These are phyloP conservation scores for Saussurea involucrata DNA, from an alignment of 129 eudicot genomes.

Conservation along the genomic window DNA sequence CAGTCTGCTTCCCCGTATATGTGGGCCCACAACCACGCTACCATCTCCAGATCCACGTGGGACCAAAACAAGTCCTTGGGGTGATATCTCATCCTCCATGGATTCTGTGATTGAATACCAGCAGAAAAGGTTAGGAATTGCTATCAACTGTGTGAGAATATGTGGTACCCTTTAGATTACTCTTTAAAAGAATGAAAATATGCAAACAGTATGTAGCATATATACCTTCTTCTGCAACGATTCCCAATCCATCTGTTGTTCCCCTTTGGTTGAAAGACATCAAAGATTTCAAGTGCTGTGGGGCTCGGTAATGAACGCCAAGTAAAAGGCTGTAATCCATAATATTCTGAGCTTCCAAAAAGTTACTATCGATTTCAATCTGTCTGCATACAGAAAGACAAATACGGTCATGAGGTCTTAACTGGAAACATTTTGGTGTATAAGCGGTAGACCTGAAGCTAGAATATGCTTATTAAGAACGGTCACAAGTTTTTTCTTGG, in stretches of 20 bases:
- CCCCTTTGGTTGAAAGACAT: constrained; percentile 54
- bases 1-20: constrained; percentile 82
- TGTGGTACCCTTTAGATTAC: not conserved
- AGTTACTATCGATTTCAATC: constrained; percentile 85
- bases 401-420: not conserved
- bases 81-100: constrained; percentile 82
- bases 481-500: too few species aligned
- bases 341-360: constrained; percentile 82
- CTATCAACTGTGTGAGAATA: not conserved
- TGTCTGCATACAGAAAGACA: constrained; percentile 55
- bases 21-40: constrained; percentile 84
- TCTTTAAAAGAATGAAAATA: not conserved
- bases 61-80: constrained; percentile 90
- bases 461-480: not conserved
- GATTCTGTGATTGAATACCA: constrained; percentile 37
- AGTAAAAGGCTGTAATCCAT: constrained; percentile 97
- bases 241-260: constrained; percentile 65
- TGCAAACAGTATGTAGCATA: not conserved
- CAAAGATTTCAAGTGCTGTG: constrained; percentile 71
- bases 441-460: not conserved
- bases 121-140: constrained; percentile 10
- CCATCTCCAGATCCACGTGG: constrained; percentile 76
- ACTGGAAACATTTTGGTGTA: constrained; percentile 2
- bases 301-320: constrained; percentile 98
- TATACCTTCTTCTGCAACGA: constrained; percentile 98